Evolutionary conservation across 139 green algal genomes (phyloP), one percentile per base, ranked within the genome.

Genomic region (Astrephomene gubernaculifera): DNA sequence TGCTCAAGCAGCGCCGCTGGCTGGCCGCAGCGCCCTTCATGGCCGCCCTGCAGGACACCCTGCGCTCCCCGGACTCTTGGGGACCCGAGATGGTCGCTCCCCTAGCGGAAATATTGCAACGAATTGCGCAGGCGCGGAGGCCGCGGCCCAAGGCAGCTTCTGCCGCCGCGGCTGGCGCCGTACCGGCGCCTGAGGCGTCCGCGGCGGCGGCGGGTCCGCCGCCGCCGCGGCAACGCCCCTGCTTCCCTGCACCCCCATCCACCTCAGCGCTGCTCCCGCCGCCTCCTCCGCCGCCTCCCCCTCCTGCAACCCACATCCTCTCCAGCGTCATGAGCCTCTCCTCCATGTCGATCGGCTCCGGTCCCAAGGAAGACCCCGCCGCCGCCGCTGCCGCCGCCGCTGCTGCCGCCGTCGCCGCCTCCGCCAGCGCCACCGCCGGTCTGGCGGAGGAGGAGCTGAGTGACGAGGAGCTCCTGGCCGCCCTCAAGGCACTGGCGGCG

Each of bases 1-100:
- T 90, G 53, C 29, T 71, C 35, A 76, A 76, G 41, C 41, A 87
- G n/a, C 27, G 22, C 1, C 33, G 31, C 29, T 83, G 76, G 67
- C 35, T 85, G 41, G 3, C 44, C n/a, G 39, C 82, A 22, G 31
- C 74, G 33, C 54, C 72, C 2, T 60, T 60, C 61, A 29, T 70
- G 14, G 44, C n/a, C 12, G 10, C 43, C 12, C 36, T 88, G 64
- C 43, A 71, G 27, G 1, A 69, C 25, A 44, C 69, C 1, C 29
- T 85, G 35, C 44, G 64, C 0, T 10, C 39, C 1, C 31, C 43
- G 12, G 86, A 35, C 43, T 41, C n/a, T 29, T 86, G 57, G 43
- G 35, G 29, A 21, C 36, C 61, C 4, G 8, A 43, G 39, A 70
- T 86, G 79, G n/a, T 69, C 10, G 9, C 12, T 14, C 79, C 71